phyloP scores from a whole-genome alignment of 441 rosid species.

The Populus hybrid region DNA sequence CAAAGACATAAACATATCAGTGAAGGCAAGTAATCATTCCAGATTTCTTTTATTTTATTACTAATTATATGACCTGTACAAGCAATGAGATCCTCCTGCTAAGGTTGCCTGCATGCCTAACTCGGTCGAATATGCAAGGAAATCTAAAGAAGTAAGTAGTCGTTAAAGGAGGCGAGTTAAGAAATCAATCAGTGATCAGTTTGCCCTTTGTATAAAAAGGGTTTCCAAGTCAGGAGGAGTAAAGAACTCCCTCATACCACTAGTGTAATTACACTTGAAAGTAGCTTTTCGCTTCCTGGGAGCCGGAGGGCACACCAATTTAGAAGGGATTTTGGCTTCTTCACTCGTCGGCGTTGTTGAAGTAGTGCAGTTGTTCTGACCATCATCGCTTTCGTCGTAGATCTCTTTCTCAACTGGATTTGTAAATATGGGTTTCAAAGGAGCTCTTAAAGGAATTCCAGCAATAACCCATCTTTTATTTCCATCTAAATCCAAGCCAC shows the following conservation, averaged over 20 bases:
- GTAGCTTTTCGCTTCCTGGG: slow-evolving; percentile 76
- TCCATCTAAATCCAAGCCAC: slow-evolving; percentile 50
- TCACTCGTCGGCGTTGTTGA: slow-evolving; percentile 68
- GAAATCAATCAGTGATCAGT: slow-evolving; percentile 5
- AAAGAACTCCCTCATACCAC: slow-evolving; percentile 50
- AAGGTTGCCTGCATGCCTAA: too few species aligned
- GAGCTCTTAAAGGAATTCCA: slow-evolving; percentile 63
- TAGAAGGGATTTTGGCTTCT: slow-evolving; percentile 54
- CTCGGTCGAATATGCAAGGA: too few species aligned
- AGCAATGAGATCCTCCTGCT: too few species aligned
- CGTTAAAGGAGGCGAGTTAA: neutral
- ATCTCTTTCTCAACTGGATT: slow-evolving; percentile 36
- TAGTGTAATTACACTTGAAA: slow-evolving; percentile 45
- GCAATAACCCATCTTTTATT: slow-evolving; percentile 56
- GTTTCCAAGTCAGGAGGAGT: slow-evolving; percentile 82
- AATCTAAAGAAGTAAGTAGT: neutral
- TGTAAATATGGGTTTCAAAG: slow-evolving; percentile 54
- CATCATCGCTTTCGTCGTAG: slow-evolving; percentile 19
- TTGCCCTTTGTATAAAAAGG: slow-evolving; percentile 59
- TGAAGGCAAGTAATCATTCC: too few species aligned
- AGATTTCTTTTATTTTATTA: too few species aligned
- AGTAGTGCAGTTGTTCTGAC: slow-evolving; percentile 11
- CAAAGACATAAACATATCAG: too few species aligned
- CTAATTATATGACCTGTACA: too few species aligned
- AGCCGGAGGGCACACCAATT: slow-evolving; percentile 59